Evolutionary conservation across 768 basidiomycete species (phyloP).

Genomic region (Tulasnella calospora): DNA sequence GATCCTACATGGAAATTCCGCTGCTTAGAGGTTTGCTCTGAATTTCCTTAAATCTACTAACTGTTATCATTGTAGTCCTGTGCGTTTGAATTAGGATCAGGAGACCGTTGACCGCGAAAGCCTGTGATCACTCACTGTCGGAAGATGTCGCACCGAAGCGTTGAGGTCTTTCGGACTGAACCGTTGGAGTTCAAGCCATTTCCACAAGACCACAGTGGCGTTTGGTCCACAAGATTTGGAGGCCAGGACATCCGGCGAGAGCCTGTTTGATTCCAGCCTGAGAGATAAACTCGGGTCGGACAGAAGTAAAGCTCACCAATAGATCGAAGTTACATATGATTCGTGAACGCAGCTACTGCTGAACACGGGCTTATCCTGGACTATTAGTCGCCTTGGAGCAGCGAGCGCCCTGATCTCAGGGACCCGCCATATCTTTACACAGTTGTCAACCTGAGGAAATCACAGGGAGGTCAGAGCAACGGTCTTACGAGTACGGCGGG

Average conservation of each 20-base stretch:
- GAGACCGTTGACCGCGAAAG: background rate
- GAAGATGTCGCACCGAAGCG: background rate
- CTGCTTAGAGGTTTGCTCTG: background rate
- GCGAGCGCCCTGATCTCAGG: background rate
- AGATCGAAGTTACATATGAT: conserved; percentile 6
- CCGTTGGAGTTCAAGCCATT: conserved; percentile 15
- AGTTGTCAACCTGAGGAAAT: background rate
- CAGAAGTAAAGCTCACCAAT: conserved; percentile 4
- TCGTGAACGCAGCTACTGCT: conserved; percentile 8
- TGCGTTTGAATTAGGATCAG: background rate
- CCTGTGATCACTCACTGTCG: background rate
- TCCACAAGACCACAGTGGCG: conserved; percentile 20
- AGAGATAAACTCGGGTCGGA: background rate
- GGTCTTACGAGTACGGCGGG: background rate
- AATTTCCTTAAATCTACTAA: background rate
- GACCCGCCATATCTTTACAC: conserved; percentile 17
- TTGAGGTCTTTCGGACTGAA: conserved; percentile 1
- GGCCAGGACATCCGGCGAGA: conserved; percentile 2
- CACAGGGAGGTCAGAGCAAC: background rate
- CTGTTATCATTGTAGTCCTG: conserved; percentile 1
- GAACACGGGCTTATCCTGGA: conserved; percentile 23
- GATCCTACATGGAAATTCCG: background rate
- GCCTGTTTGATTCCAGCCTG: conserved; percentile 3
- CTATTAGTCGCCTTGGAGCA: background rate
- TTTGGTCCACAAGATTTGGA: conserved; percentile 12